These are phyloP conservation scores for Chrysophaeum taylorii DNA, from an alignment of 352 stramenopile genomes.

Conservation along the genomic window DNA sequence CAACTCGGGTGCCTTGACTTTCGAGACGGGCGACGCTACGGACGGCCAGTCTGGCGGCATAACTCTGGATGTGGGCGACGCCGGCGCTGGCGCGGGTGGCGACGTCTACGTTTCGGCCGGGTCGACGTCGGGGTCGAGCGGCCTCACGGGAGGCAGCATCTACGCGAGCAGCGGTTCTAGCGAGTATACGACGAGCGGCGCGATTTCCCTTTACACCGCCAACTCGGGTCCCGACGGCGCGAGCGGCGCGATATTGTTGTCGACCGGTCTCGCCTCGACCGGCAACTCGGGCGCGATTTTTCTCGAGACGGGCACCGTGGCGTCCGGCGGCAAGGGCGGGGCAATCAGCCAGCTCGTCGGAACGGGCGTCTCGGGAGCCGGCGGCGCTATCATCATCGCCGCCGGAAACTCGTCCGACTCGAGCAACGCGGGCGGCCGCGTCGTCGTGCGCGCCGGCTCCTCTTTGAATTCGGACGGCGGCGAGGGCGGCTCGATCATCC, in stretches of 20 bases:
- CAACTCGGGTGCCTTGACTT: slow-evolving; percentile 11
- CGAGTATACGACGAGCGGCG: slow-evolving; percentile 30
- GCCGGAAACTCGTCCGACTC: slow-evolving; percentile 33
- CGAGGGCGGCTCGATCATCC: slow-evolving; percentile 25
- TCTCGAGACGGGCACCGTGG: slow-evolving; percentile 32
- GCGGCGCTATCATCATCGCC: slow-evolving; percentile 26
- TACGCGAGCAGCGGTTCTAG: slow-evolving; percentile 6
- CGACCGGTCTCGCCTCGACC: slow-evolving; percentile 34
- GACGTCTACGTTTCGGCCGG: slow-evolving; percentile 15
- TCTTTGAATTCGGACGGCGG: slow-evolving; percentile 18
- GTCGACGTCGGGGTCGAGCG: neutral
- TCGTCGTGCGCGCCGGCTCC: slow-evolving; percentile 55
- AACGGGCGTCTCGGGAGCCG: slow-evolving; percentile 27
- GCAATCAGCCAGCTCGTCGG: slow-evolving; percentile 33
- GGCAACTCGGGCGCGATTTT: slow-evolving; percentile 38
- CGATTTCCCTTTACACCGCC: slow-evolving; percentile 35
- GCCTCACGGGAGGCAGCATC: slow-evolving; percentile 11
- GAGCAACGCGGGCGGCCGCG: slow-evolving; percentile 53
- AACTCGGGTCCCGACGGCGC: slow-evolving; percentile 37
- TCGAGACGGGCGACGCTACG: slow-evolving; percentile 3
- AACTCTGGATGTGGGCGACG: slow-evolving; percentile 9
- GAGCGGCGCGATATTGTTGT: slow-evolving; percentile 40
- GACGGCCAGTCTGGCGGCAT: slow-evolving; percentile 14
- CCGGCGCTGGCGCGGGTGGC: neutral
- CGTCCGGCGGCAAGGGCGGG: slow-evolving; percentile 33